A percentile compares a stretch with the other conserved stretches of the same genome.
phyloP scores from a whole-genome alignment of 768 basidiomycete genomes.

The Lactarius deliciosus region DNA sequence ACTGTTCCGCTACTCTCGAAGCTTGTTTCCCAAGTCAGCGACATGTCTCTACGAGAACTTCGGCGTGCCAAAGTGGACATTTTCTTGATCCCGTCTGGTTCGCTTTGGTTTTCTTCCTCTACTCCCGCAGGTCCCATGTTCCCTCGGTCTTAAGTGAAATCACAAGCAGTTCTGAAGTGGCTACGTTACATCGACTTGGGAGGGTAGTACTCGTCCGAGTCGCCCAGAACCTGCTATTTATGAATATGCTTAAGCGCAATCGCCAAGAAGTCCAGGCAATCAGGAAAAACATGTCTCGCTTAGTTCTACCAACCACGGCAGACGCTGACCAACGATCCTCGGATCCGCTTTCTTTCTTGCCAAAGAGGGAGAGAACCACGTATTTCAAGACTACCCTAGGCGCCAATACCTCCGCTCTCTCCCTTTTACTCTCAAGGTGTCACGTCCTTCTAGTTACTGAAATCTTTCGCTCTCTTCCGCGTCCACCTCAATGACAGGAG shows the following conservation, averaged over 20 bases:
- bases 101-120: conserved; percentile 63
- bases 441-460: conserved; percentile 67
- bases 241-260: conserved; percentile 61
- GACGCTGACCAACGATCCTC: neutral
- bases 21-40: conserved; percentile 63
- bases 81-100: conserved; percentile 66
- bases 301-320: conserved; percentile 54
- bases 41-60: conserved; percentile 69
- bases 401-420: conserved; percentile 43
- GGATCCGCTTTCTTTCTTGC: conserved; percentile 26
- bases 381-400: conserved; percentile 27
- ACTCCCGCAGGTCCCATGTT: conserved; percentile 63
- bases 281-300: conserved; percentile 60
- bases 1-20: conserved; percentile 58
- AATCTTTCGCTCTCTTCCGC: conserved; percentile 68
- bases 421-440: conserved; percentile 63
- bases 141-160: conserved; percentile 46
- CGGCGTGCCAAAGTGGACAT: conserved; percentile 69
- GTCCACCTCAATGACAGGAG: conserved; percentile 69
- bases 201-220: conserved; percentile 63
- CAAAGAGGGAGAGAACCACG: conserved; percentile 8
- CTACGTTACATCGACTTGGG: conserved; percentile 45
- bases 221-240: conserved; percentile 69
- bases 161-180: conserved; percentile 34
- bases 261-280: conserved; percentile 66